These are phyloP conservation scores for Phytophthora sansomeana DNA, from an alignment of 352 stramenopile genomes.

Conservation along the genomic window DNA sequence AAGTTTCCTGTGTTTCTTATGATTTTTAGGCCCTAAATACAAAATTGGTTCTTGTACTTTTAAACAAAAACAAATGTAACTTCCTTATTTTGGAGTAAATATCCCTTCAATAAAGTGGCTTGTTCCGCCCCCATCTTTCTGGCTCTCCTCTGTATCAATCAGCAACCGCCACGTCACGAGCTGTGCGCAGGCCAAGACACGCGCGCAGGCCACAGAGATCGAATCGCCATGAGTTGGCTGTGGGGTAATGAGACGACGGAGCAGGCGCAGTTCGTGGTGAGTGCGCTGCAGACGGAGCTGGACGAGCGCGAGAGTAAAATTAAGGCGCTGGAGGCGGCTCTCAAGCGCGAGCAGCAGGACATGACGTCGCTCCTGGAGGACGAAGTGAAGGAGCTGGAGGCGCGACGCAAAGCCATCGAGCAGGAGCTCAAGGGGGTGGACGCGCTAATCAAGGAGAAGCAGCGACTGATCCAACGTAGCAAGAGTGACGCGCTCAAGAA, in stretches of 20 bases:
- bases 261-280: conserved; percentile 88
- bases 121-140: too few relatives aligned
- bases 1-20: too few relatives aligned
- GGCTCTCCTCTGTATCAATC: conserved; percentile 25
- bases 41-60: too few relatives aligned
- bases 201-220: neutral
- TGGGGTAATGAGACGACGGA: conserved; percentile 89
- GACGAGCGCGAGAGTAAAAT: conserved; percentile 87
- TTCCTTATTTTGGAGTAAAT: too few relatives aligned
- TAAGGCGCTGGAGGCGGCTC: conserved; percentile 74
- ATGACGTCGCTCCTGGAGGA: conserved; percentile 61
- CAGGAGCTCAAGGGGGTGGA: conserved; percentile 61
- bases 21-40: too few relatives aligned
- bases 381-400: conserved; percentile 76
- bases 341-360: conserved; percentile 81
- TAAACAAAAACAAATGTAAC: too few relatives aligned
- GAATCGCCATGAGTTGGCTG: conserved; percentile 72
- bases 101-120: too few relatives aligned
- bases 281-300: conserved; percentile 78
- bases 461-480: conserved; percentile 59
- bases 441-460: conserved; percentile 68
- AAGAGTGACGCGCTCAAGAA: conserved; percentile 54
- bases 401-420: conserved; percentile 46
- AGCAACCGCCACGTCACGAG: conserved; percentile 30
- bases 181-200: neutral